Conservation (phyloP, 2,329 filamentous ascomycete species). For the Diplodia sapinea region DNA sequence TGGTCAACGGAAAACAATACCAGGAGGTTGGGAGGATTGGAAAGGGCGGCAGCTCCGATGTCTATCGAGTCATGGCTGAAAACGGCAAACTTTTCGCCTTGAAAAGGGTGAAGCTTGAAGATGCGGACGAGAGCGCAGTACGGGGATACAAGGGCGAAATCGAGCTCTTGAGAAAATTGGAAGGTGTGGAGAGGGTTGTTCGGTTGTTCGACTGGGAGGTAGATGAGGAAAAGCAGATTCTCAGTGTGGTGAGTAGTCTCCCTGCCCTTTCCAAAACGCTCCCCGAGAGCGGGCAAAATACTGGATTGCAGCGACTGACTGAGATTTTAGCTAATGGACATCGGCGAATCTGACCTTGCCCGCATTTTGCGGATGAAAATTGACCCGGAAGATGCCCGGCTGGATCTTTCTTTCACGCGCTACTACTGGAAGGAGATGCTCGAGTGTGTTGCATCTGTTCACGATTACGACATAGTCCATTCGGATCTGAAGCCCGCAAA, state of each 20-base stretch:
- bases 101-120: constrained; percentile 89
- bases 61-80: constrained; percentile 95
- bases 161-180: constrained; percentile 81
- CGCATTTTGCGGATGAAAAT: constrained; percentile 77
- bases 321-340: constrained; percentile 80
- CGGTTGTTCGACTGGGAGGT: constrained; percentile 90
- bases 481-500: constrained; percentile 97
- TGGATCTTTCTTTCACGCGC: constrained; percentile 91
- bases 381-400: constrained; percentile 64
- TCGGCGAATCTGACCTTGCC: constrained; percentile 92
- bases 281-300: not conserved
- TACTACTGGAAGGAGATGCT: constrained; percentile 99
- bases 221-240: constrained; percentile 86
- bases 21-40: constrained; percentile 89
- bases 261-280: not conserved
- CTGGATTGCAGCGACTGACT: not conserved
- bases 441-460: constrained; percentile 88
- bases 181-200: constrained; percentile 87
- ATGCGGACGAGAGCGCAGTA: constrained; percentile 83
- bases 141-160: constrained; percentile 95
- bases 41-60: constrained; percentile 88
- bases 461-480: constrained; percentile 90
- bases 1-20: constrained; percentile 89
- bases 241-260: constrained; percentile 73
- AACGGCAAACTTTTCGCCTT: constrained; percentile 95